These are phyloP conservation scores for Penicillium flavigenum DNA, from an alignment of 495 filamentous ascomycete genomes.

Conservation along the genomic window DNA sequence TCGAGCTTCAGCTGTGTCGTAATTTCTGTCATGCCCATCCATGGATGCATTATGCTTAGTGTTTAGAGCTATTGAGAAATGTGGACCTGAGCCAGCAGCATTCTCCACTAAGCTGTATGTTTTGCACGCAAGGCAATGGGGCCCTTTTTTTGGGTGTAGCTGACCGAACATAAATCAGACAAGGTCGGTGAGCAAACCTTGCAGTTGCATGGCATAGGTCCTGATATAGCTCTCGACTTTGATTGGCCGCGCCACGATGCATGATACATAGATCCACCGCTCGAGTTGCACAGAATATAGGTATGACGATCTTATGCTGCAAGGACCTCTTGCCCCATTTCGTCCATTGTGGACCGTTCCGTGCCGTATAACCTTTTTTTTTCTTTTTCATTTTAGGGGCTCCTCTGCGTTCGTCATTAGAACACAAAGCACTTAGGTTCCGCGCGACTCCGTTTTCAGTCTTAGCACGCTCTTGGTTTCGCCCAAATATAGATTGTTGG, in stretches of 20 bases:
- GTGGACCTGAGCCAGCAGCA: background rate
- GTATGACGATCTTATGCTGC: conserved; percentile 4
- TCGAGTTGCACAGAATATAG: background rate
- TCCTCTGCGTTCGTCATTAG: too few species aligned
- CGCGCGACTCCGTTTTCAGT: too few species aligned
- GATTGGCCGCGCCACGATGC: background rate
- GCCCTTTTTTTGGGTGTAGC: background rate
- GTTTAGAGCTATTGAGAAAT: background rate
- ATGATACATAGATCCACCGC: background rate
- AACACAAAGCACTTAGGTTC: too few species aligned
- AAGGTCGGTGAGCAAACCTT: conserved; percentile 3
- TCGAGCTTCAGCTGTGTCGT: background rate
- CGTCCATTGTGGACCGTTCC: conserved; percentile 2
- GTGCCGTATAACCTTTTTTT: conserved; percentile 4
- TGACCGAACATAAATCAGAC: background rate
- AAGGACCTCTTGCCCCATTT: background rate
- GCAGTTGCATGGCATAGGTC: background rate
- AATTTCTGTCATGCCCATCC: background rate
- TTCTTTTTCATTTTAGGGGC: too few species aligned
- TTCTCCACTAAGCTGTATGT: background rate
- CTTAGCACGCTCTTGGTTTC: too few species aligned
- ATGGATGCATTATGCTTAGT: background rate
- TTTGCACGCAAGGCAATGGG: background rate
- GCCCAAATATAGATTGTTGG: too few species aligned
- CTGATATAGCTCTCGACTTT: too few species aligned